Evolutionary conservation across 2,329 filamentous ascomycete species (phyloP), one percentile per base, ranked within the genome.

Genomic region (Pseudopithomyces maydicus): DNA sequence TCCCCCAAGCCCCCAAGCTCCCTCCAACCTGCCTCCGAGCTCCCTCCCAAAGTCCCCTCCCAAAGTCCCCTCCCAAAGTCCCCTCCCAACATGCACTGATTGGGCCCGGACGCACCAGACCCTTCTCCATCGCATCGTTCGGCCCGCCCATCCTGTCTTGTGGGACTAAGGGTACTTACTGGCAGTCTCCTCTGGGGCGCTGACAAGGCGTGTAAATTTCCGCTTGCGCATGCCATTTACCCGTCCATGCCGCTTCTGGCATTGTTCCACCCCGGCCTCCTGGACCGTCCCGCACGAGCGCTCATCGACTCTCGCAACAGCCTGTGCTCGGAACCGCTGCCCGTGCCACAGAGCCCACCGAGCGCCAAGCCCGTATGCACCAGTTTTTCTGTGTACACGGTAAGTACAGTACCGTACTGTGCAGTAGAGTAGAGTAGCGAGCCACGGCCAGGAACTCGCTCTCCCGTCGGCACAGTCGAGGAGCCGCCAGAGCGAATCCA

Each of bases 181-280:
- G 41, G 29, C 46, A 15, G 17, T 19, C 12, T 32, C 11, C 36
- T 42, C 49, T 42, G 52, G 61, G 58, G 53, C 42, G 59, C 58
- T 68, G 66, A 69, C 67, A 59, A 63, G 60, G 57, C 52, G 53
- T 64, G 55, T 51, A 62, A 69, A 61, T 53, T 62, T 64, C 58
- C 63, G 63, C 59, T 57, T 58, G 62, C 63, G 65, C 61, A 66
- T 45, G 26, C 61, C 63, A 73, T 73, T 74, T 72, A 73, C 54
- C 70, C 70, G 67, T 59, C 59, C 33, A 61, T 60, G 50, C 58
- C 61, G 57, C 56, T 59, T 66, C 61, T 65, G 58, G 55, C 46
- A 54, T 64, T 59, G 35, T 42, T 56, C 57, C 57, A 45, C 35
- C 54, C 46, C 60, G 57, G 65, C 63, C 61, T 59, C 58, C 44